Evolutionary conservation across 2,329 filamentous ascomycete genomes (phyloP).

Genomic region (Esteya vermicola): DNA sequence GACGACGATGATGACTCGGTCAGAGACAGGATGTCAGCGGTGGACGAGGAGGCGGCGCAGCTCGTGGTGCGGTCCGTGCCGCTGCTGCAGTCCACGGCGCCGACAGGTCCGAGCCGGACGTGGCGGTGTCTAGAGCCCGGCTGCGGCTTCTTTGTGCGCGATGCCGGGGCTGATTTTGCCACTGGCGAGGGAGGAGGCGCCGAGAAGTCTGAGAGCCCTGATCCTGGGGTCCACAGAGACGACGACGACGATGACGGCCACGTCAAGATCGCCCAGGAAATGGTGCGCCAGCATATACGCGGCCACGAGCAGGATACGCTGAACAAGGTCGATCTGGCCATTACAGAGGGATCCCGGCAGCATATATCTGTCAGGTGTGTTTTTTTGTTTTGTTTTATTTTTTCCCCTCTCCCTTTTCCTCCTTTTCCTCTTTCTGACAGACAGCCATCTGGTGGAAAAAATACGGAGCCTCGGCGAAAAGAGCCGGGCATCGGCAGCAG

Average conservation of each 20-base stretch:
- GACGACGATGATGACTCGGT: conserved; percentile 12
- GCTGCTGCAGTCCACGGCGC: conserved; percentile 30
- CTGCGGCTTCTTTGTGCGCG: conserved; percentile 48
- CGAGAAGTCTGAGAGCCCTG: too few relatives aligned
- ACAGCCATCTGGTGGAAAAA: conserved; percentile 41
- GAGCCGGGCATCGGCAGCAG: conserved; percentile 2
- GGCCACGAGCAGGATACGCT: conserved; percentile 43
- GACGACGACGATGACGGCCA: conserved; percentile 13
- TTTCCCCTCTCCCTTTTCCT: conserved; percentile 4
- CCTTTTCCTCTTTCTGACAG: conserved; percentile 2
- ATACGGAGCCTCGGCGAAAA: conserved; percentile 31
- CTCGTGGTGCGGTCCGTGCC: conserved; percentile 33
- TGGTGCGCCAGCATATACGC: conserved; percentile 46
- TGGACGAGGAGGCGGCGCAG: conserved; percentile 5
- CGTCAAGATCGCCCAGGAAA: conserved; percentile 34
- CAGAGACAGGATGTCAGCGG: neutral
- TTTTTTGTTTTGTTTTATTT: conserved; percentile 16
- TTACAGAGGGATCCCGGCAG: conserved; percentile 40
- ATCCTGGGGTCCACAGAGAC: neutral
- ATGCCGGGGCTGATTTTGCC: conserved; percentile 1
- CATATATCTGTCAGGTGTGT: conserved; percentile 43
- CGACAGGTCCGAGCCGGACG: conserved; percentile 44
- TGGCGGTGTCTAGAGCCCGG: conserved; percentile 54
- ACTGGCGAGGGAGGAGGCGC: conserved; percentile 11
- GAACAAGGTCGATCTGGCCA: conserved; percentile 31